phyloP scores from a whole-genome alignment of 148 eudicot genomes.

The Rhododendron mucronatum region DNA sequence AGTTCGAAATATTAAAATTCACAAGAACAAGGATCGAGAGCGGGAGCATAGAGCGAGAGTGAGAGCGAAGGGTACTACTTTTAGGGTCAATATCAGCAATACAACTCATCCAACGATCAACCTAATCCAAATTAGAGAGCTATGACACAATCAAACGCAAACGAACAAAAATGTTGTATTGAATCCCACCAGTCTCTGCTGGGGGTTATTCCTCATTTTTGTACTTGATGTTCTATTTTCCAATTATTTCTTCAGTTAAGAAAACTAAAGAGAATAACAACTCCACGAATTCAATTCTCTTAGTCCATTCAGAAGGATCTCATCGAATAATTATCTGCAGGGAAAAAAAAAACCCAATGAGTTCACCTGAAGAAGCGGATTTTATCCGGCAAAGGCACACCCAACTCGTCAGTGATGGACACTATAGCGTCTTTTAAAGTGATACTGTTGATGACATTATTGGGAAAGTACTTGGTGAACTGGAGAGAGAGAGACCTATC shows the following conservation, averaged over 20 bases:
- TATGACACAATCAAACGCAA: neutral
- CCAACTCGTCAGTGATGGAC: constrained; percentile 65
- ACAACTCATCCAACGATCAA: neutral
- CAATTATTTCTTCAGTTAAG: neutral
- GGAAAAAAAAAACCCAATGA: neutral
- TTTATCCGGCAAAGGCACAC: constrained; percentile 80
- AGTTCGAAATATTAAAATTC: no score
- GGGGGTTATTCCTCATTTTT: neutral
- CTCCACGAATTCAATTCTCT: neutral
- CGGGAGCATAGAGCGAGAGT: no score
- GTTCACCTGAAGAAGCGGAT: constrained; percentile 74
- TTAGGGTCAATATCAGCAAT: neutral
- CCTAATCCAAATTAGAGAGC: neutral
- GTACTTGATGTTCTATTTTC: neutral
- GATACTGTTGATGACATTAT: constrained; percentile 85
- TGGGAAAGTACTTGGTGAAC: constrained; percentile 81
- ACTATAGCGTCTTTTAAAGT: constrained; percentile 75
- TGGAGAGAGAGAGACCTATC: constrained; percentile 80
- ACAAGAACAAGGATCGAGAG: no score
- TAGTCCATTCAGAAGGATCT: neutral
- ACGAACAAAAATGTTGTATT: neutral
- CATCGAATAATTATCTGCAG: neutral
- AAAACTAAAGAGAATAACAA: neutral
- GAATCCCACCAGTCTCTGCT: neutral
- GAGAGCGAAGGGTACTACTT: no score